phyloP scores from a whole-genome alignment of 257 asterid species.

The Ilex aquifolium region DNA sequence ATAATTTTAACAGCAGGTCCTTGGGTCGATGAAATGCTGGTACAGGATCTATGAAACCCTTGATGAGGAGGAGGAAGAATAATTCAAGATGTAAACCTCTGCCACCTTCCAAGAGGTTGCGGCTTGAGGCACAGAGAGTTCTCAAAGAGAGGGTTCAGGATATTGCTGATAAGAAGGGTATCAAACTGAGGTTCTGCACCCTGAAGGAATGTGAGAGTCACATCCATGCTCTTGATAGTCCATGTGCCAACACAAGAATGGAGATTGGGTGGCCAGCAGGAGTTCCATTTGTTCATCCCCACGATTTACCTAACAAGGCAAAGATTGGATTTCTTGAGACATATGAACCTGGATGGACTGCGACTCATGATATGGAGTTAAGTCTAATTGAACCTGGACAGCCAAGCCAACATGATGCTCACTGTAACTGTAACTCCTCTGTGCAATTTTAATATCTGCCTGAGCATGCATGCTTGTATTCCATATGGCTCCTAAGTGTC shows the following conservation, averaged over 20 bases:
- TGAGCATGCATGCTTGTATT: neutral
- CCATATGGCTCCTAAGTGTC: neutral
- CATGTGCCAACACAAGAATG: constrained; percentile 73
- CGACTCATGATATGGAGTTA: constrained; percentile 73
- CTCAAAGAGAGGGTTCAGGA: constrained; percentile 96
- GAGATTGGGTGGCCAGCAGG: constrained; percentile 99
- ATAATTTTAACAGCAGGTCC: constrained; percentile 63
- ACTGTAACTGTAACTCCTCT: constrained; percentile 31
- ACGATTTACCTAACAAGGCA: constrained; percentile 98
- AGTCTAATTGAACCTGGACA: constrained; percentile 34
- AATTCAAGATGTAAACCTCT: constrained; percentile 71
- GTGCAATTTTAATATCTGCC: constrained; percentile 6
- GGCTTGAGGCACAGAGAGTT: constrained; percentile 97
- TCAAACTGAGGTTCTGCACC: constrained; percentile 90
- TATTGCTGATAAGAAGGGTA: constrained; percentile 93
- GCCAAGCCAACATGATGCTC: constrained; percentile 27
- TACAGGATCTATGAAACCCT: constrained; percentile 85
- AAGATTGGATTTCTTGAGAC: constrained; percentile 96
- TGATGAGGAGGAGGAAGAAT: constrained; percentile 54
- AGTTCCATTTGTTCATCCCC: constrained; percentile 98
- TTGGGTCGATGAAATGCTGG: constrained; percentile 84
- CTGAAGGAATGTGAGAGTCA: constrained; percentile 91
- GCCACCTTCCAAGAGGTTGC: constrained; percentile 91
- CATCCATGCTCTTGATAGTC: constrained; percentile 79
- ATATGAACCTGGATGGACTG: constrained; percentile 97